Evolutionary conservation across 495 filamentous ascomycete species (phyloP).

Genomic region (Penicillium roqueforti): DNA sequence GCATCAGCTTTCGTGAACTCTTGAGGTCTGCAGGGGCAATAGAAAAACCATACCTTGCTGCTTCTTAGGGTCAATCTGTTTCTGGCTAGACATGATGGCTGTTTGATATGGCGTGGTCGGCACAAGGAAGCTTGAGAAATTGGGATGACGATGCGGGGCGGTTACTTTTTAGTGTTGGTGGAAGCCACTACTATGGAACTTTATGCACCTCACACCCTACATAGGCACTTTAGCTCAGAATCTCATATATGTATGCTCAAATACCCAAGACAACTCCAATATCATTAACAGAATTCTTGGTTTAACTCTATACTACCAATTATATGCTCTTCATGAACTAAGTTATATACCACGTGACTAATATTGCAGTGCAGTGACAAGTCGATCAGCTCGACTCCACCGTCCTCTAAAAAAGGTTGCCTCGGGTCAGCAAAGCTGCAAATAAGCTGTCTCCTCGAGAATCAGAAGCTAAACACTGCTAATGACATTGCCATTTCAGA

Average conservation of each 20-base stretch:
- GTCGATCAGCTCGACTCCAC: neutral
- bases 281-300: neutral
- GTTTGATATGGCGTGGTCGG: constrained; percentile 10
- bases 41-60: constrained; percentile 67
- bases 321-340: neutral
- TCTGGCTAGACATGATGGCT: constrained; percentile 41
- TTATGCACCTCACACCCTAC: neutral
- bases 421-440: neutral
- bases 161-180: constrained; percentile 17
- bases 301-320: neutral
- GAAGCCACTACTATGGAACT: constrained; percentile 9
- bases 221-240: neutral
- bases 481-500: neutral
- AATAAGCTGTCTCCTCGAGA: neutral
- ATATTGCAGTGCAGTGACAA: constrained; percentile 14
- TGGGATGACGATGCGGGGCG: constrained; percentile 37
- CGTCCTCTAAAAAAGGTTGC: neutral
- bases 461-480: neutral
- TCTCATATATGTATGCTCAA: neutral
- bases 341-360: constrained; percentile 16
- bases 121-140: constrained; percentile 27
- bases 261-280: neutral
- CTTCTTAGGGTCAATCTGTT: constrained; percentile 57
- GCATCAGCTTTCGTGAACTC: constrained; percentile 11
- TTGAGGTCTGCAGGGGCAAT: neutral